Evolutionary conservation across 2,329 filamentous ascomycete species (phyloP).

Genomic region (Cadophora sp.): DNA sequence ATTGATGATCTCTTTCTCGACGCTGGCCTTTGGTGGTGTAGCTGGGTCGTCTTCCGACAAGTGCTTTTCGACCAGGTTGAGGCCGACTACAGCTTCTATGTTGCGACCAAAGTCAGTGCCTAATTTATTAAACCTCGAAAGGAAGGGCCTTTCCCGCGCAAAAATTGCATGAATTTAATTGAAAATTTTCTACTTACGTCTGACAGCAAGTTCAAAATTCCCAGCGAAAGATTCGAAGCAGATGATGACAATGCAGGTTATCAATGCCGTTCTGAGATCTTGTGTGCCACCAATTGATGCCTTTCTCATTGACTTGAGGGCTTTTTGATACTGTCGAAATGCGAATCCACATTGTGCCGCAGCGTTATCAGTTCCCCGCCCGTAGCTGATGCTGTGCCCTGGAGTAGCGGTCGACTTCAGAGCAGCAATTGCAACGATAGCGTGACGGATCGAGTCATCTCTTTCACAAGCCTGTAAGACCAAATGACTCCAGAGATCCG

Average conservation of each 20-base stretch:
- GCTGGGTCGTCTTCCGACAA: neutral
- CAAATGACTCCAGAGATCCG: conserved; percentile 65
- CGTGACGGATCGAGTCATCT: conserved; percentile 64
- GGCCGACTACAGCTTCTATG: conserved; percentile 59
- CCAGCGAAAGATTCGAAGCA: conserved; percentile 71
- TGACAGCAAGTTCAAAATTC: conserved; percentile 64
- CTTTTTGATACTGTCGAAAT: conserved; percentile 62
- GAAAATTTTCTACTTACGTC: conserved; percentile 38
- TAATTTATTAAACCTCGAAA: too few species aligned
- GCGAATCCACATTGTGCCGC: conserved; percentile 63
- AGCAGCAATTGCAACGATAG: conserved; percentile 67
- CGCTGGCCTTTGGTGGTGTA: neutral
- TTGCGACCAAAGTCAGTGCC: too few species aligned
- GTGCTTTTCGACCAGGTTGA: conserved; percentile 20
- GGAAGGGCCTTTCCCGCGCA: too few species aligned
- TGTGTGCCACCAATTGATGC: conserved; percentile 50
- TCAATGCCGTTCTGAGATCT: conserved; percentile 58
- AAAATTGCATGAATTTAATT: too few species aligned
- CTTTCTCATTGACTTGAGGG: conserved; percentile 56
- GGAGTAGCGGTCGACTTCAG: conserved; percentile 64
- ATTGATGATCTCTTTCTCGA: conserved; percentile 20
- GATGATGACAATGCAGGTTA: conserved; percentile 67
- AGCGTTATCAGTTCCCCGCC: conserved; percentile 46
- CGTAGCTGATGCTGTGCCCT: conserved; percentile 49
- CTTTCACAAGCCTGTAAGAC: conserved; percentile 67